phyloP scores from a whole-genome alignment of 345 rosid species.

The Eucalyptus brandiana region DNA sequence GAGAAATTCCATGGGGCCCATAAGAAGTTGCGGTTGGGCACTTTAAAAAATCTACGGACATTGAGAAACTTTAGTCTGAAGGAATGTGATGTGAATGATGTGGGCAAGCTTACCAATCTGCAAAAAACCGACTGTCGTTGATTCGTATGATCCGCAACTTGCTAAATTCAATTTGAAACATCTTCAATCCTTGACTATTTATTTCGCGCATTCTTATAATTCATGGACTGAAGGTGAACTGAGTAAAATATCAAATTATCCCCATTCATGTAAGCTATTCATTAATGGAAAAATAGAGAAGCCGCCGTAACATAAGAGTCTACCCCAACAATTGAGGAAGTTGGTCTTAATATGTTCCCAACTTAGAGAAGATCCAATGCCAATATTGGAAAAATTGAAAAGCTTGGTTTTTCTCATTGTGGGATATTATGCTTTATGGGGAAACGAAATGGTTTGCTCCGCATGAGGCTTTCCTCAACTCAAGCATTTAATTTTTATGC shows the following conservation, averaged over 20 bases:
- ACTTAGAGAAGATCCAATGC: conserved; percentile 30
- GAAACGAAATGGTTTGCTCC: conserved; percentile 16
- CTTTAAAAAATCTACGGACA: no score
- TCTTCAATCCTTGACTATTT: no score
- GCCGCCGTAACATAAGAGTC: conserved; percentile 5
- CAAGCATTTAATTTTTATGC: not conserved
- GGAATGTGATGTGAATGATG: no score
- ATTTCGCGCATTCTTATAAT: accelerated
- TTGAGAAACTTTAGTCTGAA: no score
- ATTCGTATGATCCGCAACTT: no score
- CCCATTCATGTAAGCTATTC: not conserved
- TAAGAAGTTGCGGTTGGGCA: no score
- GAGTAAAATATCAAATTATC: not conserved
- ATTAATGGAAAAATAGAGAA: not conserved
- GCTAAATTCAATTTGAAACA: no score
- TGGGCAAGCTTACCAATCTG: no score
- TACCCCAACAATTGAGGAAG: conserved; percentile 19
- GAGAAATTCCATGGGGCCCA: no score
- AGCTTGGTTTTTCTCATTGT: conserved; percentile 5
- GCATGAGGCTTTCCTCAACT: conserved; percentile 18
- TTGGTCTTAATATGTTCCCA: conserved; percentile 12
- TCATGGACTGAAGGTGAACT: no score
- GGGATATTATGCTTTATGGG: not conserved
- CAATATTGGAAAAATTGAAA: conserved; percentile 27
- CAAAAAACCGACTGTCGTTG: no score